phyloP scores from a whole-genome alignment of 73 alveolate species.

The Urostyla sp. region DNA sequence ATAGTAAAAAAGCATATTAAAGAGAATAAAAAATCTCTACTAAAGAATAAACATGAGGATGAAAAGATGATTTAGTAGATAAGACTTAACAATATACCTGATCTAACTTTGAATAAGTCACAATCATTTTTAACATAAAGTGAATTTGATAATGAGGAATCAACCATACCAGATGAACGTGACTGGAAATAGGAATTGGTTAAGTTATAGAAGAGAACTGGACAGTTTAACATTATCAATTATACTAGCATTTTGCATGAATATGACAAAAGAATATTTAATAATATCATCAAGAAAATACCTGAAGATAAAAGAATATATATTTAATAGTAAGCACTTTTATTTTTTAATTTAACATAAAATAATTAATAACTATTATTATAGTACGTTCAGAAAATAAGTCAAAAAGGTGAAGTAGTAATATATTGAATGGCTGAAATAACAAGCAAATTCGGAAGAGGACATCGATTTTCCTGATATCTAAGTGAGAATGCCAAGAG shows the following conservation, averaged over 20 bases:
- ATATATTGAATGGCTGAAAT: constrained; percentile 19
- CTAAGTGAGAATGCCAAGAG: constrained; percentile 46
- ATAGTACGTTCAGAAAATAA: constrained; percentile 44
- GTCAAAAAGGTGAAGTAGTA: constrained; percentile 13
- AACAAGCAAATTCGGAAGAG: constrained; percentile 37
- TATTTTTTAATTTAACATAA: background rate
- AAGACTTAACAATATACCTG: constrained; percentile 14
- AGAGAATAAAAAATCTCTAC: constrained; percentile 9
- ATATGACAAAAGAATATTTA: constrained; percentile 5
- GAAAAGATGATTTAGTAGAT: constrained; percentile 26
- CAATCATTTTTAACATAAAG: constrained; percentile 3
- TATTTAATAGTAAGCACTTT: constrained; percentile 37
- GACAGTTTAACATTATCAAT: constrained; percentile 46
- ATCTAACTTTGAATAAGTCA: background rate
- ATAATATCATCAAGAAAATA: constrained; percentile 4
- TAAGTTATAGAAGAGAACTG: background rate
- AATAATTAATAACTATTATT: no score
- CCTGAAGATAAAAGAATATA: constrained; percentile 19
- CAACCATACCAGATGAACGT: constrained; percentile 45
- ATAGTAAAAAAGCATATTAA: constrained; percentile 18
- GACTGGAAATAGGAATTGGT: constrained; percentile 28
- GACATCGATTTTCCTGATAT: constrained; percentile 51
- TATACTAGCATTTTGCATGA: constrained; percentile 18
- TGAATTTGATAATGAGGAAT: constrained; percentile 40
- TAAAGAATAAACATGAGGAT: constrained; percentile 12